Base-by-base conservation (phyloP, 2,329 filamentous ascomycete species). In the Ilyonectria robusta region DNA sequence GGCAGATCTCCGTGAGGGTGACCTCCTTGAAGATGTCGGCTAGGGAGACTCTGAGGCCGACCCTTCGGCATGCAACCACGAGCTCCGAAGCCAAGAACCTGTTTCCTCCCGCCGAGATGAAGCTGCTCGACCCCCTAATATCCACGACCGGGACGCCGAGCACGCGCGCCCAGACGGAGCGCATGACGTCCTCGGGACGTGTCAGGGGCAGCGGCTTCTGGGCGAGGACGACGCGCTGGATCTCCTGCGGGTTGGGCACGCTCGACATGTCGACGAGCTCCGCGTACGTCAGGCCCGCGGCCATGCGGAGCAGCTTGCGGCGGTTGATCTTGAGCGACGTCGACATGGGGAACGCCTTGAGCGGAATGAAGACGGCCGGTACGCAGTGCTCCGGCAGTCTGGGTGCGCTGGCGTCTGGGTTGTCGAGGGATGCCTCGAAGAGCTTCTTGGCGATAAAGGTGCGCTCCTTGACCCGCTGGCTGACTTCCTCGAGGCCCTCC, bases 281-380 rank as follows among this genome's bases (percentile, higher is more conserved):
- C 2, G 82, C 77, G 6, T 80, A 81, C 0, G 83, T 82, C 10
- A 86, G 66, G 0, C 80, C 80, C 0, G 80, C 72, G 31, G 84
- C 83, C 66, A 84, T 80, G 67, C 81, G 83, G 62, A 84, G 83
- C 8, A 88, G 80, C 59, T 82, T 83, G 19, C 81, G 78, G 2
- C 85, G 81, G 69, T 88, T 84, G 46, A 88, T 81, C 70, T 88
- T 86, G 59, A 88, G 79, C 0, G 85, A 85, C 0, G 82, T 78
- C 0, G 85, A 87, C 23, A 87, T 72, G 0, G 87, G 87, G 21
- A 88, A 79, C 11, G 79, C 73, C 51, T 80, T 80, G 23, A 88
- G 76, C 0, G 86, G 86, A 3, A 89, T 80, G 55, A 85, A 88
- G 2, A 84, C 78, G 1, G 81, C 78, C 0, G 86, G 86, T n/a